Evolutionary conservation across 2,329 filamentous ascomycete genomes (phyloP), one percentile per base, ranked within the genome.

Genomic region (Sporothrix protearum): DNA sequence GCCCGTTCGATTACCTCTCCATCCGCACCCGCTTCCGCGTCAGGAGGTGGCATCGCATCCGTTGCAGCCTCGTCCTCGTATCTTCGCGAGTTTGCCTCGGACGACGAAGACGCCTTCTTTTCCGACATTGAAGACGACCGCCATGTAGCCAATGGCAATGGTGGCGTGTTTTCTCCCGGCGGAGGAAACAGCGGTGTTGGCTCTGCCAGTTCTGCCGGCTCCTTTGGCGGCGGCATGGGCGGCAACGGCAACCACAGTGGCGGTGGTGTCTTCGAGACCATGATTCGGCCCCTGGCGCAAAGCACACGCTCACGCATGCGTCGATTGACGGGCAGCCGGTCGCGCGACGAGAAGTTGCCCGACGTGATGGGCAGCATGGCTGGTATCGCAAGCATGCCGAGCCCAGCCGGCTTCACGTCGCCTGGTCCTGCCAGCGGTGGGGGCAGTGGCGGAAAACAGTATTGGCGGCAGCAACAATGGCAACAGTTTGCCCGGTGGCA

Each of bases 1-100:
- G 87, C 88, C 6, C 89, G 95, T 22, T 96, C 93, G 14, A 87
- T 97, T 68, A 97, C 95, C 0, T 96, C 93, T 0, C 94, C 95
- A 0, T 88, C 88, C 8, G 83, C 86, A 6, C 83, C 88, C 12
- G 81, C 71, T 0, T 70, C 69, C 0, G 33, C 55, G 7, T 25
- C 72, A 1, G 22, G 45, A 12, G 9, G 36, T 10, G 55, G 45
- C 28, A 39, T n/a, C 4, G 97, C 94, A 0, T 96, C 93, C 0
- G 94, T 95, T 0, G 87, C 87, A 4, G 83, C 86, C 7, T 83
- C 88, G 12, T 81, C 85, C 6, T 85, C 85, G 8, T 85, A 87
- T 76, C 84, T 88, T 73, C 79, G 84, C 49, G 88, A 92, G 14
- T 85, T 92, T 66, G 83, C 89, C 2, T 93, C 91, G 0, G 91